Conservation (phyloP, 345 rosid genomes). For the Turnera subulata region DNA sequence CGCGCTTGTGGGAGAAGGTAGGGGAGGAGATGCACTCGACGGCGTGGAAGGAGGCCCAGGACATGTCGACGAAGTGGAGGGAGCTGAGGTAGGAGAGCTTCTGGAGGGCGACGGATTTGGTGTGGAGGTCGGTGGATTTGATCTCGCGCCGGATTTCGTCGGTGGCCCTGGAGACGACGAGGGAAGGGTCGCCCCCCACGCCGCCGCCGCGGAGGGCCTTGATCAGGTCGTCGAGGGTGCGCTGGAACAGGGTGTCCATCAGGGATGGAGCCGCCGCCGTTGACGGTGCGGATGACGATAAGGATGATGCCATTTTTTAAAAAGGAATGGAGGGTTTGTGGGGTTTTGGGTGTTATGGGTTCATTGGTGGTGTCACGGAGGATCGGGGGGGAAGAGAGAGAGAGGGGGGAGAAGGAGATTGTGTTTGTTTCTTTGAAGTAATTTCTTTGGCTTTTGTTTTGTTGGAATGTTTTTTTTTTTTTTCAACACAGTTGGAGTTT, state of each 20-base stretch:
- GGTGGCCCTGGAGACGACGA: constrained; percentile 58
- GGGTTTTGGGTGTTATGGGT: neutral
- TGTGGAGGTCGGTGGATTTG: constrained; percentile 70
- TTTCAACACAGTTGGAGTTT: too few species aligned
- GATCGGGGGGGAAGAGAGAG: too few species aligned
- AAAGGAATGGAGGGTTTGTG: neutral
- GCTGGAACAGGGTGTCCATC: constrained; percentile 84
- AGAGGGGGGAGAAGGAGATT: too few species aligned
- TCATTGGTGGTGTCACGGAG: neutral
- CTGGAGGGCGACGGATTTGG: constrained; percentile 82
- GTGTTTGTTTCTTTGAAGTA: too few species aligned
- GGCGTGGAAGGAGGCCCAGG: constrained; percentile 88
- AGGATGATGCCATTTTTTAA: too few species aligned
- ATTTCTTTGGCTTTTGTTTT: neutral
- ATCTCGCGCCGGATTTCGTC: constrained; percentile 92
- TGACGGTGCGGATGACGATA: neutral
- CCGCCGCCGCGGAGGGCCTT: constrained; percentile 71
- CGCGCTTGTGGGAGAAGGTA: constrained; percentile 61
- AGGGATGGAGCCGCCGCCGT: constrained; percentile 75
- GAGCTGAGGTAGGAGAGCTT: constrained; percentile 81
- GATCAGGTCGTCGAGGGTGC: constrained; percentile 80
- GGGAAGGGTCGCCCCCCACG: constrained; percentile 40
- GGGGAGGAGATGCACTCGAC: constrained; percentile 81
- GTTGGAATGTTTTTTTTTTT: too few species aligned
- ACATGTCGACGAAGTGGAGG: constrained; percentile 69